Base-by-base conservation (phyloP, 2,329 filamentous ascomycete species). In the Aspergillus japonicus region DNA sequence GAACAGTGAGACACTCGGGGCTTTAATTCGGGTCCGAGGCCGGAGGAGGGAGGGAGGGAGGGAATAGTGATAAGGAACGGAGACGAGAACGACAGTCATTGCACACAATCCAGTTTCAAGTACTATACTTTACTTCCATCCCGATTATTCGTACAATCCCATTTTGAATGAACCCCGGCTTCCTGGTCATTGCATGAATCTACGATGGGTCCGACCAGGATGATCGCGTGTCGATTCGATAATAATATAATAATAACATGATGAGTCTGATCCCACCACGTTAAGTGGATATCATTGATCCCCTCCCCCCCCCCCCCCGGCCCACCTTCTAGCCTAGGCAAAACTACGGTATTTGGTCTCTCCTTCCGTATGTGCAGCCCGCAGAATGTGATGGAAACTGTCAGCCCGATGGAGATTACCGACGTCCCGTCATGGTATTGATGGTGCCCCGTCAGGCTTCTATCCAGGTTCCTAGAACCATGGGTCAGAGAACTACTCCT, bases 141-240 rank as follows among this genome's bases (percentile, higher is more conserved):
- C 26, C 26, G 7, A 26, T 26, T 26, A 26, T 26, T 26, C 26
- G 5, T n/a, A 42, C 39, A 42, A 42, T 42, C 39, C 16, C 39
- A 42, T 42, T 42, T 42, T 42, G 39, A n/a, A 16, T 42, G 16
- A 42, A 42, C 39, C 39, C 53, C n/a, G 29, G 14, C n/a, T 48
- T 55, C 42, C 53, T 55, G 53, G 53, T 55, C 53, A 55, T 42
- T 48, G 53, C 42, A 55, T 55, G 53, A 55, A 55, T 54, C 53
- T 48, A 33, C 26, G 53, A 55, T 55, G 53, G 53, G 53, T 33
- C 53, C 29, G 42, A 48, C 53, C 53, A 55, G 53, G 53, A 55
- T 35, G 42, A 47, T 55, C 53, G 53, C 42, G 53, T 33, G 52
- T 55, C 53, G 53, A 55, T 55, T 55, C 44, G 47, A 54, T 54